Conservation (phyloP, 106 monocot species). For the Dioscorea zingiberensis region DNA sequence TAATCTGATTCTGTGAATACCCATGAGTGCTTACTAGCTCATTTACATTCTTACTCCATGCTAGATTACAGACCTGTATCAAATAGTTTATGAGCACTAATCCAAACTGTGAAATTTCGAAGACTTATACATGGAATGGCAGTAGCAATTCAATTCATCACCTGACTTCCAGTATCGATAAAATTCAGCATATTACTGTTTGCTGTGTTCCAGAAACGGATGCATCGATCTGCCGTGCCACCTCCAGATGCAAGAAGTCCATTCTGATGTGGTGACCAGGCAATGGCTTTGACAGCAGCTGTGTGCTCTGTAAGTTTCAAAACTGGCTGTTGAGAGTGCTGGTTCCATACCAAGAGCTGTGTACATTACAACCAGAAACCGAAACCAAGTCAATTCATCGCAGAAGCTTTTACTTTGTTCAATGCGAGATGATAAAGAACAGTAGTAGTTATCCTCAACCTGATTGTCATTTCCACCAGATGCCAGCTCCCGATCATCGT, state of each 20-base stretch:
- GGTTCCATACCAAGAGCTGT: constrained; percentile 92
- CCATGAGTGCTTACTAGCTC: constrained; percentile 96
- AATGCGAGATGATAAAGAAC: neutral
- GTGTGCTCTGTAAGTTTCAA: constrained; percentile 77
- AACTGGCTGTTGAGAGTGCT: constrained; percentile 64
- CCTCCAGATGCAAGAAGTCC: constrained; percentile 95
- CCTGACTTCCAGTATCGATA: constrained; percentile 93
- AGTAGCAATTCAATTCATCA: constrained; percentile 1
- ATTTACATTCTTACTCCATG: constrained; percentile 93
- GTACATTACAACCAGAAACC: neutral
- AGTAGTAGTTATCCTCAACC: constrained; percentile 13
- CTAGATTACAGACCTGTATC: constrained; percentile 77
- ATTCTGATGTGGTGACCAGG: constrained; percentile 98
- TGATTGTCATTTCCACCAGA: constrained; percentile 99
- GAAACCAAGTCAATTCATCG: neutral
- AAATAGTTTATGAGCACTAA: neutral
- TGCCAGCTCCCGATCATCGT: constrained; percentile 89
- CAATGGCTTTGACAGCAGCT: constrained; percentile 95
- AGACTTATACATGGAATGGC: too few relatives aligned
- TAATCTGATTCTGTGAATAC: constrained; percentile 94
- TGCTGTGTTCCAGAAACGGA: constrained; percentile 94
- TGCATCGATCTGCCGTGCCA: constrained; percentile 90
- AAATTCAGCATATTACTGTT: constrained; percentile 74
- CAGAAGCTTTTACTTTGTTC: neutral
- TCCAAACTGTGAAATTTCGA: too few relatives aligned